Evolutionary conservation across 495 filamentous ascomycete species (phyloP), one percentile per base, ranked within the genome.

Genomic region (Terfezia boudieri): DNA sequence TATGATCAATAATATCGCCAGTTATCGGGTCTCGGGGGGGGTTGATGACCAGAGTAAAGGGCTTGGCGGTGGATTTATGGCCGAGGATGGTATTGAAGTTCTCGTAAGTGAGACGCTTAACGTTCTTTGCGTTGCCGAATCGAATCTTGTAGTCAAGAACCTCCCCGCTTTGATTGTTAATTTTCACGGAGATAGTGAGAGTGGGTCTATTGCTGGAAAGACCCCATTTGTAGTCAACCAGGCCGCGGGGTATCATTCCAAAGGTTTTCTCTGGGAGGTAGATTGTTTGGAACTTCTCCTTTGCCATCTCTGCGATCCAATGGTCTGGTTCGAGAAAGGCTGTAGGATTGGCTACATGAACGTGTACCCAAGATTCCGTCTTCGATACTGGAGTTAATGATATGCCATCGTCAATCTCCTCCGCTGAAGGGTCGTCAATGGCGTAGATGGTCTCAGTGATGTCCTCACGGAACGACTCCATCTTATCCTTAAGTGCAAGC

Each of bases 261-360:
- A 80, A 79, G 17, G 74, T 71, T 17, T 77, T 73, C 49, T 89
- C 85, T 1, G 84, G 77, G 8, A 82, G 67, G 60, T 96, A 98
- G n/a, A 80, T 67, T 2, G 76, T 82, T 56, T 80, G 70, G 2
- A 74, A 68, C 35, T 80, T 71, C 36, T 75, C 67, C 36, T 77
- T 72, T 0, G 88, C 87, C 59, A 80, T 74, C 57, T 76, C 68
- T 17, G 80, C 77, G 14, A 84, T 64, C 10, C 68, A 61, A 50
- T 77, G 69, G 16, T 78, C 70, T 11, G 73, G 74, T 1, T 63
- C 49, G 53, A 96, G 72, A 59, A 82, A 83, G n/a, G 90, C 84
- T 4, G 87, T 82, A 2, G 89, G 92, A 62, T 96, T 90, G n/a
- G 92, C 90, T 37, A 93, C 72, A 63, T 98, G 90, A 10, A 92